Evolutionary conservation across 2,329 filamentous ascomycete genomes (phyloP), one percentile per base, ranked within the genome.

Genomic region (Phialophora chinensis): DNA sequence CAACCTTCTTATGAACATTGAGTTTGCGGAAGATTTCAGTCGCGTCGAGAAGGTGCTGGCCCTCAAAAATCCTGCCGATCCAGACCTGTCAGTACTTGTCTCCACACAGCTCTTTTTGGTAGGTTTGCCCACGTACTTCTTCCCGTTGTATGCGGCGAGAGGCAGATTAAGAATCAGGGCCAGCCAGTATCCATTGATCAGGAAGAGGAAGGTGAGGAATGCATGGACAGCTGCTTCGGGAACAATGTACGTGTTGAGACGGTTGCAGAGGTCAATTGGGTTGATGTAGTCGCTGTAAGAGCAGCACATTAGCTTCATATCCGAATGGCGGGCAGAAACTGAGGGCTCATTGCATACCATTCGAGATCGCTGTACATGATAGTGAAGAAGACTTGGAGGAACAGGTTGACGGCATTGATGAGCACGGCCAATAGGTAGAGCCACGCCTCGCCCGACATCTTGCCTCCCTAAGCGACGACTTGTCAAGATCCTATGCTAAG

Each of bases 291-390:
- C 95, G 84, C 93, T 97, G 77, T 11, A 60, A 47, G n/a, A 23
- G 27, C 29, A 35, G 69, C 38, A 63, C 60, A 38, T 33, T 23
- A 29, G 29, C 38, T 55, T 42, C 33, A 17, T 7, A 12, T 14
- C 14, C 4, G 42, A 12, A 29, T 1, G 33, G 44, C 11, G 23
- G 14, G 23, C 79, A 76, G 75, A 33, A 66, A 64, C 12, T 3
- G 52, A 68, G 67, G 50, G 27, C 60, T 35, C 10, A 25, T n/a
- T 42, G 85, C 91, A 77, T 84, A 96, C 93, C 95, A 99, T 90
- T 99, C 95, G 76, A 99, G 83, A 86, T 99, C 95, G 82, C 92
- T 97, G 84, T 98, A 99, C 96, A 99, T 99, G 79, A 99, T 99
- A 66, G 95, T 99, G 85, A 99, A 99, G 87, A 99, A 99, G 75